Base-by-base conservation (phyloP, 2,329 filamentous ascomycete genomes). In the Pseudocercospora fuligena region DNA sequence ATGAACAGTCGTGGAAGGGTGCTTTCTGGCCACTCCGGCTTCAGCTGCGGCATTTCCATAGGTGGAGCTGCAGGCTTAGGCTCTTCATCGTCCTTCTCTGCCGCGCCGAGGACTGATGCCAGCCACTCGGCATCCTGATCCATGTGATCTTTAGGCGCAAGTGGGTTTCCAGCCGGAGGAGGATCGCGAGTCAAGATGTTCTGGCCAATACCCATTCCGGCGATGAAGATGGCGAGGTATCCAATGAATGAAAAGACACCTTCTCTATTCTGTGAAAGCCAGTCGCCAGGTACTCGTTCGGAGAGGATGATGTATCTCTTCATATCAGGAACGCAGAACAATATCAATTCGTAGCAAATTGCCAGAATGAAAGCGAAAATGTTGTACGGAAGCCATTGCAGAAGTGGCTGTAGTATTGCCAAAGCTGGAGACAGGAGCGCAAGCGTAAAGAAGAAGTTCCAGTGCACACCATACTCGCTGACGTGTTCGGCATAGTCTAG, bases 401-500 rank as follows among this genome's bases (percentile, higher is more conserved):
- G 87, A 0, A 89, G 82, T 0, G 90, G 87, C 77, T 96, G 92
- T 67, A 94, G 92, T 0, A 95, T 78, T 29, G 94, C 93, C 61
- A 97, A 89, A 74, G 97, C 97, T 0, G 94, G 94, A 0, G 94
- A 93, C 25, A 99, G 82, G 57, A 97, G 87, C 5, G 89, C 94
- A 9, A 99, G 84, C 0, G 95, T 99, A 81, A 98, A 98, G 85
- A 99, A 99, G 80, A 99, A 99, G 79, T 99, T 99, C 95, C 95
- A 99, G 79, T 99, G 95, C 9, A 99, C 92, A 51, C 95, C 95
- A 76, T 99, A 99, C 78, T 99, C 95, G 14, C 92, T 93, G 66
- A 97, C 93, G 82, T 99, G 95, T 78, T 99, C 95, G 2, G 94
- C 94, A 77, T 99, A 99, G 77, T 98, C 93, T 31, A 97, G 83